Evolutionary conservation across 192 early-diverging fungal genomes (phyloP).

Genomic region (Cetraspora pellucida): DNA sequence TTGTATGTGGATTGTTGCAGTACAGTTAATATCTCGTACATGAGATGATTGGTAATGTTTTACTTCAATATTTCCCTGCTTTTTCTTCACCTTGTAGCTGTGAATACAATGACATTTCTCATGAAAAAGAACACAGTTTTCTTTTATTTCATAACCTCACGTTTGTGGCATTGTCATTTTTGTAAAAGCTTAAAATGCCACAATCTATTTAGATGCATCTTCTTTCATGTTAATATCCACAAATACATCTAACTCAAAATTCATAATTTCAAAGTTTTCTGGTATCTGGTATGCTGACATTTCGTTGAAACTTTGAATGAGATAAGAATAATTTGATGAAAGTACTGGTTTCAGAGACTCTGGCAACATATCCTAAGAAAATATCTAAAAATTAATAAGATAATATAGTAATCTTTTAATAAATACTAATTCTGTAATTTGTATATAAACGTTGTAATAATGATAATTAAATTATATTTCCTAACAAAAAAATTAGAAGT

Average conservation of each 20-base stretch:
- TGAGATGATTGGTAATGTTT: neutral
- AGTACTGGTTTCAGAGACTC: neutral
- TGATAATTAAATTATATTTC: too few relatives aligned
- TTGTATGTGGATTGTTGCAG: neutral
- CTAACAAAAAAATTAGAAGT: too few relatives aligned
- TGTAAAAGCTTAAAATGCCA: neutral
- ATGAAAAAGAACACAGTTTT: neutral
- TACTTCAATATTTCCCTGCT: neutral
- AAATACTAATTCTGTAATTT: too few relatives aligned
- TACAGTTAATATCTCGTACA: neutral
- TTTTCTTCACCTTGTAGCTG: neutral
- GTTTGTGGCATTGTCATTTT: slow-evolving; percentile 10
- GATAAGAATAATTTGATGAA: neutral
- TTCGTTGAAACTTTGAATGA: neutral
- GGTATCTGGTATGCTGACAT: neutral
- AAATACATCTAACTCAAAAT: slow-evolving; percentile 3
- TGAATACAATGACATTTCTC: neutral
- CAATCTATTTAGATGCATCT: neutral
- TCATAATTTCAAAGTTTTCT: neutral
- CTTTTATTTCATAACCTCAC: neutral
- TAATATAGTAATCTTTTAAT: too few relatives aligned
- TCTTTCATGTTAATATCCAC: neutral
- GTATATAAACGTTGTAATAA: too few relatives aligned
- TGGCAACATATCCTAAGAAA: neutral
- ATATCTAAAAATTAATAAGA: neutral